Conservation (phyloP, 2,329 filamentous ascomycete species). For the Alternaria solani region DNA sequence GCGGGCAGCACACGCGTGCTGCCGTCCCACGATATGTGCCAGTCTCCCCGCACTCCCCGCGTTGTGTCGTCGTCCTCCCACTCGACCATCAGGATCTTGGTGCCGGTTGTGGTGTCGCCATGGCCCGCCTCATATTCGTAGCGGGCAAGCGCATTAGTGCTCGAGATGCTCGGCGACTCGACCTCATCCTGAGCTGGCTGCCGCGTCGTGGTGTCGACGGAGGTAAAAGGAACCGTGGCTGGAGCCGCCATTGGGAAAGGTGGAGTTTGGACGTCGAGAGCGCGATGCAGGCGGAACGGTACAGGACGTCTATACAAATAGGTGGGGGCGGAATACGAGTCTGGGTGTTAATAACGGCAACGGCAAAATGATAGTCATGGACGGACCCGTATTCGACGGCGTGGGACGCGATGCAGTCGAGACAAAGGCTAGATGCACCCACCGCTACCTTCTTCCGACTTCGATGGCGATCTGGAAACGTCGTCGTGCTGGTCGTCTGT, state of each 20-base stretch:
- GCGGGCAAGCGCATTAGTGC: slow-evolving; percentile 72
- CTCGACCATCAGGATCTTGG: slow-evolving; percentile 92
- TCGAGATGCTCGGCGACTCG: slow-evolving; percentile 58
- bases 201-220: slow-evolving; percentile 52
- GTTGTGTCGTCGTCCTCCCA: slow-evolving; percentile 73
- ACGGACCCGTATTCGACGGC: slow-evolving; percentile 39
- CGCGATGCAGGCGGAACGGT: slow-evolving; percentile 39
- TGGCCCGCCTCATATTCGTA: slow-evolving; percentile 85
- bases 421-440: slow-evolving; percentile 18
- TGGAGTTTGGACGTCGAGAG: slow-evolving; percentile 33
- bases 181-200: slow-evolving; percentile 49
- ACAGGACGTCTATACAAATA: slow-evolving; percentile 35
- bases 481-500: slow-evolving; percentile 21
- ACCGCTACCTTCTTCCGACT: slow-evolving; percentile 24
- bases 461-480: slow-evolving; percentile 19
- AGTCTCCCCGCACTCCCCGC: slow-evolving; percentile 61
- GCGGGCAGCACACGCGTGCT: slow-evolving; percentile 76
- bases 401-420: slow-evolving; percentile 35
- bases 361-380: slow-evolving; percentile 40
- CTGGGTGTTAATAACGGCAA: slow-evolving; percentile 40
- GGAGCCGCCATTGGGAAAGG: slow-evolving; percentile 45
- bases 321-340: slow-evolving; percentile 45
- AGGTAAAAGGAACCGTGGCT: slow-evolving; percentile 50
- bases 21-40: slow-evolving; percentile 85
- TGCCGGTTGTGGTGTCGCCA: slow-evolving; percentile 74